A percentile compares a stretch with the other conserved stretches of the same genome.
phyloP scores from a whole-genome alignment of 257 asterid species.

The Nicotiana attenuata region DNA sequence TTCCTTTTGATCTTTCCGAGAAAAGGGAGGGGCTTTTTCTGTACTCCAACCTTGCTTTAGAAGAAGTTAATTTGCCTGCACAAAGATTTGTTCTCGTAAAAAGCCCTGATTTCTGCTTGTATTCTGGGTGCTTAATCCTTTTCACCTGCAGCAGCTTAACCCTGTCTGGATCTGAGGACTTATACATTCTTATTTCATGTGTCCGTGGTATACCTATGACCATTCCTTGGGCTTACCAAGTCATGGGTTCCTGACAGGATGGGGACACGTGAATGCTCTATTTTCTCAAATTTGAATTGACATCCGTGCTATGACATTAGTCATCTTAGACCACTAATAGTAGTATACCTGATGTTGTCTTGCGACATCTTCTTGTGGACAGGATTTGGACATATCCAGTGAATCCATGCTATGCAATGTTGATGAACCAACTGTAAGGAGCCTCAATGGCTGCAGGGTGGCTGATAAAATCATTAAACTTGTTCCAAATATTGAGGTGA shows the following conservation, averaged over 20 bases:
- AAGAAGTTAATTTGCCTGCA: neutral
- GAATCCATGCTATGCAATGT: constrained; percentile 64
- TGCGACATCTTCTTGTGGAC: constrained; percentile 14
- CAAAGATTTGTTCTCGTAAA: neutral
- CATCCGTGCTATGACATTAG: neutral
- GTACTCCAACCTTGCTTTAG: neutral
- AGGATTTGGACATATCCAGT: constrained; percentile 89
- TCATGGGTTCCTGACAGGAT: neutral
- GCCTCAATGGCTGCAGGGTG: constrained; percentile 95
- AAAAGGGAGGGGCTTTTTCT: neutral
- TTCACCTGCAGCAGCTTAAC: neutral
- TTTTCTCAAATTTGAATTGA: neutral
- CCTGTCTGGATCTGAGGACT: neutral
- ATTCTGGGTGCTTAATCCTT: neutral
- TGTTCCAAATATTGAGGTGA: constrained; percentile 83
- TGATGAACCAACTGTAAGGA: constrained; percentile 85
- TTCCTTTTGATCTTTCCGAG: neutral
- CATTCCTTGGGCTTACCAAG: neutral
- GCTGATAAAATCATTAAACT: constrained; percentile 93
- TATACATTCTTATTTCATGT: neutral
- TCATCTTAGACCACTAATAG: neutral
- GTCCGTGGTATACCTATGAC: neutral
- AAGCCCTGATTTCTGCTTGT: neutral
- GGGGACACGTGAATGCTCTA: neutral
- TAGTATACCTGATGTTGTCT: neutral